These are phyloP conservation scores for Cunninghamia lanceolata DNA, from an alignment of 75 land plant genomes.

Conservation along the genomic window DNA sequence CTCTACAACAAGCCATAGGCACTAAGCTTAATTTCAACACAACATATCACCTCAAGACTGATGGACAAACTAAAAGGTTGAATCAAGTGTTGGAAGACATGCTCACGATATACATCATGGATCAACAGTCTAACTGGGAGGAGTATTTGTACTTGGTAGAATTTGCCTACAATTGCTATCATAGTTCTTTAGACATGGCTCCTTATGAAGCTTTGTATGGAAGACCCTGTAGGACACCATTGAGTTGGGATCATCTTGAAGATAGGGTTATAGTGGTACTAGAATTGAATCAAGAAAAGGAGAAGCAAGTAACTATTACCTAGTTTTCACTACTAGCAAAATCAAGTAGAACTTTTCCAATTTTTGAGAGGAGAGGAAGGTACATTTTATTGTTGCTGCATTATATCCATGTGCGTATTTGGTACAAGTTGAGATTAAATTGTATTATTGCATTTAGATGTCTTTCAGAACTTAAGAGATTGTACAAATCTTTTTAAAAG, in stretches of 20 bases:
- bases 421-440: no score
- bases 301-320: no score
- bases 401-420: no score
- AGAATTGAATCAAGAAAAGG: not conserved
- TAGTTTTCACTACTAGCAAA: no score
- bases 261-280: not conserved
- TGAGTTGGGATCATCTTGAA: not conserved
- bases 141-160: not conserved
- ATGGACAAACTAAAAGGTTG: slow-evolving; percentile 9
- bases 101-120: not conserved
- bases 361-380: no score
- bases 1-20: not conserved
- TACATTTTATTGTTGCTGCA: no score
- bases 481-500: no score
- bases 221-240: not conserved
- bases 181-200: not conserved
- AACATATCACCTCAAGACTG: slow-evolving; percentile 1
- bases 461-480: not conserved
- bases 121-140: not conserved
- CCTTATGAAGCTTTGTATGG: not conserved
- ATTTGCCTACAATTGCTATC: not conserved
- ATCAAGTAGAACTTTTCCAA: no score
- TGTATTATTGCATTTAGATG: not conserved
- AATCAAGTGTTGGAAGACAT: slow-evolving; percentile 8
- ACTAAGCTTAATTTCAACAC: not conserved